Base-by-base conservation (phyloP, 2,329 filamentous ascomycete genomes). In the Monosporascus sp. region DNA sequence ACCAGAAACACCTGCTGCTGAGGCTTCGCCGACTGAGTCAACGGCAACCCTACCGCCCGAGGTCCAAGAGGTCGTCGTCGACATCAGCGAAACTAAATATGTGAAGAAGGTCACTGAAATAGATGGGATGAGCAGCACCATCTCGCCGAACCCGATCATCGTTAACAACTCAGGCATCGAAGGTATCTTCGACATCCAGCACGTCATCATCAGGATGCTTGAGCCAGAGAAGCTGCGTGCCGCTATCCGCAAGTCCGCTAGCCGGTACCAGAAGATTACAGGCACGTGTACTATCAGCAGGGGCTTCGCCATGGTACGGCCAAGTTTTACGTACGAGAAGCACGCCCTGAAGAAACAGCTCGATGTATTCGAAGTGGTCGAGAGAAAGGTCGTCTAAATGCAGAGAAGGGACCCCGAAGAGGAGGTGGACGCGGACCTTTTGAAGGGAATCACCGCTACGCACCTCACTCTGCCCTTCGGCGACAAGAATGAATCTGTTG, bases 141-240 rank as follows among this genome's bases (percentile, higher is more conserved):
- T 67, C 44, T 70, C 62, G 7, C 67, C 66, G 20, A 68, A 68
- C 52, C 67, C 66, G 34, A 68, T 70, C 49, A 51, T 56, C 6
- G 36, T 59, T 5, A 59, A 54, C 31, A 60, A 57, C 31, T 57
- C 56, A 3, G 56, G 58, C 8, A 60, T 60, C 24, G 58, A 60
- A 27, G 54, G 58, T 22, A 25, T 52, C 1, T 59, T 68, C 22
- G 56, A 54, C 7, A 78, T 77, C 59, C 75, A 75, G 0, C 65
- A 74, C 50, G 60, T 79, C 3, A 68, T 80, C 1, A 55, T 77
- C 1, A 77, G 65, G 72, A 75, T 50, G 69, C 67, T 37, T 67
- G 69, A 59, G 20, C 49, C 55, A 9, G 50, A 55, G 18, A 57
- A 56, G 38, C 61, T 68, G 18, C 61, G 61, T 17, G 47, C 57